A percentile compares a stretch with the other conserved stretches of the same genome.
Evolutionary conservation across 768 basidiomycete genomes (phyloP).

Genomic region (Psilocybe subaeruginosa): DNA sequence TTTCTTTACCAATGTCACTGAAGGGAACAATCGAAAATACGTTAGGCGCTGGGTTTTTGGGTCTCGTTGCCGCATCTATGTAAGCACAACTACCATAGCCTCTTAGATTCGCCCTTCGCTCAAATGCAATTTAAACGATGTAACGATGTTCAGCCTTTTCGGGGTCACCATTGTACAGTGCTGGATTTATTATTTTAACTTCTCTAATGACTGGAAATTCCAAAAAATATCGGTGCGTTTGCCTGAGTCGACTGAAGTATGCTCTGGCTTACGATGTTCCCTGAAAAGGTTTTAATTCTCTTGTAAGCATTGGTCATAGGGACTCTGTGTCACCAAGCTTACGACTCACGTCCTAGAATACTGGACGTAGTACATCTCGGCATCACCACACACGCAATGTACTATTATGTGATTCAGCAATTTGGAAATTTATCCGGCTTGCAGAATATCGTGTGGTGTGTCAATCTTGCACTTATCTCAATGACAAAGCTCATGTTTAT

Average conservation of each 20-base stretch:
- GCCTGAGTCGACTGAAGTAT: neutral
- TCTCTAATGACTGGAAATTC: slow-evolving; percentile 12
- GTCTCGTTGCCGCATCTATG: slow-evolving; percentile 10
- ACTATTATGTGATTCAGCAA: slow-evolving; percentile 13
- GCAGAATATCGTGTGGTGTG: slow-evolving; percentile 8
- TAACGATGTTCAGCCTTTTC: slow-evolving; percentile 1
- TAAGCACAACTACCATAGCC: neutral
- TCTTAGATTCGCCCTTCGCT: neutral
- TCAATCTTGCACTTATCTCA: neutral
- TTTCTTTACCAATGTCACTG: neutral
- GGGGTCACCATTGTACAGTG: slow-evolving; percentile 3
- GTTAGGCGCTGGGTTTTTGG: slow-evolving; percentile 9
- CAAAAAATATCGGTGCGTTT: slow-evolving; percentile 7
- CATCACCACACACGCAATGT: slow-evolving; percentile 15
- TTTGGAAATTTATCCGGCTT: slow-evolving; percentile 7
- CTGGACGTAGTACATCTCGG: slow-evolving; percentile 18
- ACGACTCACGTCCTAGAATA: neutral
- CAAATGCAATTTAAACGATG: no score
- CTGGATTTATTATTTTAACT: slow-evolving; percentile 9
- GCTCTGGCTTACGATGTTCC: neutral
- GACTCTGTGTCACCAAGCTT: neutral
- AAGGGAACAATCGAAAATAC: slow-evolving; percentile 8
- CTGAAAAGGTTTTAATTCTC: slow-evolving; percentile 12
- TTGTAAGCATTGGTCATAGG: neutral
- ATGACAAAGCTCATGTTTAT: neutral